Percentiles rank a stretch among this genome's conserved stretches.
Conservation (phyloP, 345 rosid genomes). For the Syzygium oleosum region DNA sequence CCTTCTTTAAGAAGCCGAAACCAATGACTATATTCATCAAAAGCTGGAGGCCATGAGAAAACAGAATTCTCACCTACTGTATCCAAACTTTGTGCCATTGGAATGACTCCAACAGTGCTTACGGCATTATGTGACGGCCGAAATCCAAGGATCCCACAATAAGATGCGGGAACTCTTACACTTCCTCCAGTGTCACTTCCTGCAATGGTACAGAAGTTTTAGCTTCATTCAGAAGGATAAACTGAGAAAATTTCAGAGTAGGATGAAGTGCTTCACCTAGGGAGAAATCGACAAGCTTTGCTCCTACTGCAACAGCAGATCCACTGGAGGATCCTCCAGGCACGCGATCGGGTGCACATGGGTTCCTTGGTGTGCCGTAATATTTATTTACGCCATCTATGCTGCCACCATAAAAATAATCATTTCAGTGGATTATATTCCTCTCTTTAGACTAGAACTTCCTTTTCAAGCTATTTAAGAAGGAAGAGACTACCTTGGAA, state of each 20-base stretch:
- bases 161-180: conserved; percentile 8
- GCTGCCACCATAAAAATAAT: conserved; percentile 1
- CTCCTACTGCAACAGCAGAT: conserved; percentile 14
- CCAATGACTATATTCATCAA: background rate
- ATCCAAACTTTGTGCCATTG: conserved; percentile 2
- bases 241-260: background rate
- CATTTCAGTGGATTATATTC: background rate
- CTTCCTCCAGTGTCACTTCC: conserved; percentile 6
- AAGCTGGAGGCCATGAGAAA: background rate
- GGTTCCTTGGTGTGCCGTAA: conserved; percentile 9
- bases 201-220: background rate
- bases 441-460: background rate
- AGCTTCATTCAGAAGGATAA: background rate
- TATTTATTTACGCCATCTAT: conserved; percentile 7
- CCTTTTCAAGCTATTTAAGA: background rate
- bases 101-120: background rate
- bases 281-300: conserved; percentile 9
- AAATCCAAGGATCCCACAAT: conserved; percentile 11
- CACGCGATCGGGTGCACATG: conserved; percentile 1
- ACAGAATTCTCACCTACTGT: conserved; percentile 1
- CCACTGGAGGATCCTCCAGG: conserved; percentile 16
- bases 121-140: conserved; percentile 3
- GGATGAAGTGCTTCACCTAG: background rate
- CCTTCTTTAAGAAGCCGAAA: background rate
- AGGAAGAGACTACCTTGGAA: background rate